Base-by-base conservation (phyloP, 208 protist genomes). In the Crithidia sp. region DNA sequence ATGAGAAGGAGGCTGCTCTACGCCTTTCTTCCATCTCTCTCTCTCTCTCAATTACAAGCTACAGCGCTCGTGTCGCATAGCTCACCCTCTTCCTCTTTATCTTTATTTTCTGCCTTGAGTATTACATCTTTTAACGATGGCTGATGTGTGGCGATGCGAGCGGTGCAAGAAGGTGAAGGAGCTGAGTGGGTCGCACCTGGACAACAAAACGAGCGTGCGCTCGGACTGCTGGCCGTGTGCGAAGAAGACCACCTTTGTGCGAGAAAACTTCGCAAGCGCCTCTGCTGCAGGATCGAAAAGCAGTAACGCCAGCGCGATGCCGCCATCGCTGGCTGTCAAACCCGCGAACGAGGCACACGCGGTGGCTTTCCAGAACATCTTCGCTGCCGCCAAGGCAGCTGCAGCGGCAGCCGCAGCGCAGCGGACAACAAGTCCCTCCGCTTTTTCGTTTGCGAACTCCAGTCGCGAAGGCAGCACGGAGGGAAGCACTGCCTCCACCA, bases 211-310 rank as follows among this genome's bases (percentile, higher is more conserved):
- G 1, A 79, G 45, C 7, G 82, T 90, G 8, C 73, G 85, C 17
- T 81, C 74, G 5, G 85, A 90, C 57, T 90, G 85, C 73, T 87
- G 81, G 82, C 82, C 82, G 2, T 90, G 85, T 68, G 85, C 52
- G 0, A 75, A 61, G 54, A 90, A 90, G 64, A 50, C 17, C 4
- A 84, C 78, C n/a, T 89, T 89, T 72, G 41, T 85, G 72, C 45
- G n/a, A 40, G 39, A n/a, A 0, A 49, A n/a, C 8, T 10, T 47
- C 49, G 41, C 19, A 72, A 67, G 12, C 49, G 60, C 14, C 28
- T 28, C 28, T 2, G 28, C 28, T 28, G 28, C 28, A 28, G 28
- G 0, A 28, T 28, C 1, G 28, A 81, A 79, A 60, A 54, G 87
- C 17, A 50, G 49, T 49, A 43, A 19, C 5, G 39, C 28, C 36